These are phyloP conservation scores for Psidium friedrichsthalianum DNA, from an alignment of 345 rosid genomes.

Conservation along the genomic window DNA sequence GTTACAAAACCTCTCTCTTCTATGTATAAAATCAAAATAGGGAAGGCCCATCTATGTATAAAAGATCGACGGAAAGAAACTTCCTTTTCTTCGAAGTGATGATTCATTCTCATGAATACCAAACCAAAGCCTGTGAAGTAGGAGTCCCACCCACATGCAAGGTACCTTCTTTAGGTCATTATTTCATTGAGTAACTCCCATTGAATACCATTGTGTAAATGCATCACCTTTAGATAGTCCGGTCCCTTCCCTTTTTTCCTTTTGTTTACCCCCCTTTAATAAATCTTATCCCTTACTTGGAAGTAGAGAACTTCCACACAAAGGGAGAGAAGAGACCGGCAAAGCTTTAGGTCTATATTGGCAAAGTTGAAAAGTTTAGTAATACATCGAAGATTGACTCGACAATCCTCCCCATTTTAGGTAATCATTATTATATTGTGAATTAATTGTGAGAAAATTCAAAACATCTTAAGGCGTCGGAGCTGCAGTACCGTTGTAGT, in stretches of 20 bases:
- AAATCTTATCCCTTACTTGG: neutral
- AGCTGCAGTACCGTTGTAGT: neutral
- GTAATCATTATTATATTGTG: neutral
- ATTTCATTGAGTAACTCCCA: neutral
- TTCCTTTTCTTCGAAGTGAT: neutral
- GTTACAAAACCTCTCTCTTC: neutral
- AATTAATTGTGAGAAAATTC: too few species aligned
- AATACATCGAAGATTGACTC: too few species aligned
- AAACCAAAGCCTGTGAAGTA: neutral
- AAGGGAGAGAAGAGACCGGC: neutral
- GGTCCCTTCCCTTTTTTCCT: neutral
- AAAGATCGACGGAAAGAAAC: neutral
- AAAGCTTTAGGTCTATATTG: too few species aligned
- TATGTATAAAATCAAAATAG: neutral
- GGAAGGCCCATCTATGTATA: neutral
- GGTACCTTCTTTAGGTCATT: neutral
- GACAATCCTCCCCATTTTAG: too few species aligned
- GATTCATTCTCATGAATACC: neutral
- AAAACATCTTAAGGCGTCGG: too few species aligned
- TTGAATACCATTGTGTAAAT: neutral
- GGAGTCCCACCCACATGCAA: neutral
- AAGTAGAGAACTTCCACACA: neutral
- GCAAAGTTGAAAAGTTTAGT: too few species aligned
- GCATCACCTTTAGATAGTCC: neutral
- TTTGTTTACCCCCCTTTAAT: neutral